Percentiles rank a stretch among this genome's conserved stretches.
These are phyloP conservation scores for Eimeria mitis DNA, from an alignment of 169 alveolate species.

Conservation along the genomic window DNA sequence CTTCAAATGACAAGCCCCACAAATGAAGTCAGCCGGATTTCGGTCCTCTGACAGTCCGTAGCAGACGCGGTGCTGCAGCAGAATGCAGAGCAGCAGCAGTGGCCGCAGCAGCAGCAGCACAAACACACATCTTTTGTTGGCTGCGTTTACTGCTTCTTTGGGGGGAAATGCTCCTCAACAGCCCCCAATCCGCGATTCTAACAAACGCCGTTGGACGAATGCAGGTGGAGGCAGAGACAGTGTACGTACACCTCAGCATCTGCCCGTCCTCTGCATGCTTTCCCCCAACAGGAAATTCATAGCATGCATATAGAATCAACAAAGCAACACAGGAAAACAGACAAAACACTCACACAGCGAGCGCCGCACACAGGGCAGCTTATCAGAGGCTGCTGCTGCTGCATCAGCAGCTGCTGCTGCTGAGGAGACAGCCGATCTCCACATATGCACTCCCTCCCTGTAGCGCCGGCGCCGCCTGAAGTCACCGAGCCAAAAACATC, in stretches of 20 bases:
- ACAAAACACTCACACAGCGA: constrained; percentile 20
- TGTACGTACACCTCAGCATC: not conserved
- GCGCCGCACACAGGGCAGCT: constrained; percentile 1
- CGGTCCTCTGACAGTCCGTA: constrained; percentile 31
- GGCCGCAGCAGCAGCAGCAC: not conserved
- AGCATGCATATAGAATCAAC: not conserved
- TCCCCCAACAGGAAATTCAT: not conserved
- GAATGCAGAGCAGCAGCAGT: not conserved
- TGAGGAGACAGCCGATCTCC: constrained; percentile 32
- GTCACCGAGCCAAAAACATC: not conserved
- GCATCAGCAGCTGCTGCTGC: constrained; percentile 44
- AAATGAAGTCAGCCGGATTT: not conserved
- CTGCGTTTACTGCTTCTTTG: not conserved
- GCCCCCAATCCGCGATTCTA: not conserved
- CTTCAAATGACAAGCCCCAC: constrained; percentile 33
- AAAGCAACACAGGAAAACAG: too few relatives aligned
- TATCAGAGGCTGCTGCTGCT: constrained; percentile 60
- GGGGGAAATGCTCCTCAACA: not conserved
- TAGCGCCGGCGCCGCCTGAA: constrained; percentile 1
- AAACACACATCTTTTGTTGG: not conserved
- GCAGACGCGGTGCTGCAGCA: constrained; percentile 44
- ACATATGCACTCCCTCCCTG: constrained; percentile 37
- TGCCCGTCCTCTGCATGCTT: not conserved
- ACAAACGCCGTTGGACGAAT: not conserved
- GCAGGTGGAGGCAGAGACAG: not conserved